These are phyloP conservation scores for Phytophthora sojae DNA, from an alignment of 352 stramenopile species.

Conservation along the genomic window DNA sequence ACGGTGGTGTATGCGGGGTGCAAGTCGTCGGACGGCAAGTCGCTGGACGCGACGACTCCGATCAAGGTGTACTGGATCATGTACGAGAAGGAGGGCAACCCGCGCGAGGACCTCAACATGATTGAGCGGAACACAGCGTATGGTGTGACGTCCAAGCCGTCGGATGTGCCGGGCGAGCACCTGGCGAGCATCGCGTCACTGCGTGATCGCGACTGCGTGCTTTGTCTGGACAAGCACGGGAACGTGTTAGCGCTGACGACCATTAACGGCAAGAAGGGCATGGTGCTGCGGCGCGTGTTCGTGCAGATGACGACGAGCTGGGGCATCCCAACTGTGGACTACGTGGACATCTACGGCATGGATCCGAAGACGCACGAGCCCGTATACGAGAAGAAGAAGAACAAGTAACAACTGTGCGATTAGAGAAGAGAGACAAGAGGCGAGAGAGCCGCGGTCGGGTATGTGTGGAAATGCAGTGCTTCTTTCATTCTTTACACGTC, in stretches of 20 bases:
- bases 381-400: constrained; percentile 89
- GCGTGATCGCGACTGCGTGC: constrained; percentile 69
- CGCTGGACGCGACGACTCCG: constrained; percentile 65
- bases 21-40: constrained; percentile 49
- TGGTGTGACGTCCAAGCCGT: constrained; percentile 57
- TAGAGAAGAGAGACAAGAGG: constrained; percentile 11
- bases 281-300: constrained; percentile 80
- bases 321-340: constrained; percentile 84
- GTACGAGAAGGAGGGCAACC: constrained; percentile 79
- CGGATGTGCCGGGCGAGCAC: constrained; percentile 51
- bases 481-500: constrained; percentile 23
- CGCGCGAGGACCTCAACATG: constrained; percentile 85
- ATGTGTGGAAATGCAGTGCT: constrained; percentile 34
- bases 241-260: constrained; percentile 70
- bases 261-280: constrained; percentile 70
- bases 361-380: constrained; percentile 61
- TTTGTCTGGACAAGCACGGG: constrained; percentile 65
- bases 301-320: constrained; percentile 87
- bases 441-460: constrained; percentile 30
- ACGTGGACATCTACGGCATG: constrained; percentile 85
- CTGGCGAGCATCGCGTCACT: constrained; percentile 65
- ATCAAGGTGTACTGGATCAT: constrained; percentile 89
- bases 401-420: constrained; percentile 50
- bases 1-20: constrained; percentile 81
- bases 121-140: constrained; percentile 88